Evolutionary conservation across 2,329 filamentous ascomycete species (phyloP).

Genomic region (Aspergillus thermomutatus): DNA sequence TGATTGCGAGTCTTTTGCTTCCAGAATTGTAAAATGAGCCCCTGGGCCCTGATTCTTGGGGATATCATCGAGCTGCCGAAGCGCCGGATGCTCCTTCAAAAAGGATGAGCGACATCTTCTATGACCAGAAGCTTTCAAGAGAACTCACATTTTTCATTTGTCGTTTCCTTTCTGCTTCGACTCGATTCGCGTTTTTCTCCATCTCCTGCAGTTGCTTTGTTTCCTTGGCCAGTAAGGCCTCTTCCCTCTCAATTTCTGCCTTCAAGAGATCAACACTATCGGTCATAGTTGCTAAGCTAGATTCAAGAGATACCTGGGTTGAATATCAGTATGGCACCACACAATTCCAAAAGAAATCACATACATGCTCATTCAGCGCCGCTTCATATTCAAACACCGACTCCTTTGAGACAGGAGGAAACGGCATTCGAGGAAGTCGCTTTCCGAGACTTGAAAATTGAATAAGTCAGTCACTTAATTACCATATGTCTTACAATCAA

Average conservation of each 20-base stretch:
- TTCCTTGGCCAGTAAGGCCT: conserved; percentile 40
- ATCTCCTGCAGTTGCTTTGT: conserved; percentile 39
- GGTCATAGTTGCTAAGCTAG: conserved; percentile 37
- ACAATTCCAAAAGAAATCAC: conserved; percentile 6
- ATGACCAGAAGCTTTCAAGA: neutral
- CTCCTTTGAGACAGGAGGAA: conserved; percentile 42
- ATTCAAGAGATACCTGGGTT: conserved; percentile 34
- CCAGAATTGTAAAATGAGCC: conserved; percentile 27
- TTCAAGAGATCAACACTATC: conserved; percentile 40
- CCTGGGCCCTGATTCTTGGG: conserved; percentile 11
- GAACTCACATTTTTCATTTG: conserved; percentile 39
- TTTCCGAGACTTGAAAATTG: conserved; percentile 30
- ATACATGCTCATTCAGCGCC: conserved; percentile 42
- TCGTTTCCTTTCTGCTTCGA: conserved; percentile 37
- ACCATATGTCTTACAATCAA: neutral
- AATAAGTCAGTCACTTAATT: neutral
- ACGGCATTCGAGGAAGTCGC: conserved; percentile 45
- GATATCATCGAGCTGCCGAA: conserved; percentile 33
- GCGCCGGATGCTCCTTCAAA: conserved; percentile 39
- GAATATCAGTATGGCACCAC: conserved; percentile 9
- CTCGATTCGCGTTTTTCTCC: conserved; percentile 42
- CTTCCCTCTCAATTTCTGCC: conserved; percentile 42
- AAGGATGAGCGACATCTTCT: conserved; percentile 11
- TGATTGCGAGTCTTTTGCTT: conserved; percentile 21
- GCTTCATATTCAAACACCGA: conserved; percentile 44